A percentile compares a stretch with the other conserved stretches of the same genome.
These are phyloP conservation scores for Penicillium crustosum DNA, from an alignment of 2,329 filamentous ascomycete species.

Conservation along the genomic window DNA sequence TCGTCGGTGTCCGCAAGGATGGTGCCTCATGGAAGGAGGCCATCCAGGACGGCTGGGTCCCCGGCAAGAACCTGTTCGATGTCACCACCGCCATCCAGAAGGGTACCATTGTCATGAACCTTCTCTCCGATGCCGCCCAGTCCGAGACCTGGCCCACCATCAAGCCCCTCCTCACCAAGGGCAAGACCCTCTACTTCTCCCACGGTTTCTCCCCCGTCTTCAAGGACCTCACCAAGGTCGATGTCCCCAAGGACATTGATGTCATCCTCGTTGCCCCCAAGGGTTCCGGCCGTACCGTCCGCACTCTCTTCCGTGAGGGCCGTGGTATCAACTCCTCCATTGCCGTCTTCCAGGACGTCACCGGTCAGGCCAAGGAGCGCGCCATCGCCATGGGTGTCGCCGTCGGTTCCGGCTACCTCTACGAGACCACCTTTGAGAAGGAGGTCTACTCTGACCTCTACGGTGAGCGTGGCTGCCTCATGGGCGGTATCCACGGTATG, in stretches of 20 bases:
- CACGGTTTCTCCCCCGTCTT: constrained; percentile 99
- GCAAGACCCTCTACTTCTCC: constrained; percentile 99
- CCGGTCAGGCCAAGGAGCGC: constrained; percentile 97
- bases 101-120: constrained; percentile 98
- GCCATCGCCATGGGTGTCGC: constrained; percentile 94
- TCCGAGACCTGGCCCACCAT: constrained; percentile 97
- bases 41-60: constrained; percentile 93
- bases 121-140: constrained; percentile 96
- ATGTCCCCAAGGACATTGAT: constrained; percentile 91
- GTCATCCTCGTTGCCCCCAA: constrained; percentile 99
- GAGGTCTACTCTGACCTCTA: constrained; percentile 99
- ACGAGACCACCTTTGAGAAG: constrained; percentile 99
- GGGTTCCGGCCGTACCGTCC: constrained; percentile 97
- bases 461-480: constrained; percentile 98
- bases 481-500: constrained; percentile 99
- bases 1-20: constrained; percentile 97
- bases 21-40: constrained; percentile 99
- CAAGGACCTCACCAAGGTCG: constrained; percentile 99
- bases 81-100: constrained; percentile 92
- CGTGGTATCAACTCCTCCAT: constrained; percentile 99
- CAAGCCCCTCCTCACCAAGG: constrained; percentile 97
- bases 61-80: constrained; percentile 98
- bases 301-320: constrained; percentile 97
- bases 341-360: constrained; percentile 97
- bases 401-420: constrained; percentile 96